Base-by-base conservation (phyloP, 2,329 filamentous ascomycete genomes). In the Thermomyces lanuginosus region DNA sequence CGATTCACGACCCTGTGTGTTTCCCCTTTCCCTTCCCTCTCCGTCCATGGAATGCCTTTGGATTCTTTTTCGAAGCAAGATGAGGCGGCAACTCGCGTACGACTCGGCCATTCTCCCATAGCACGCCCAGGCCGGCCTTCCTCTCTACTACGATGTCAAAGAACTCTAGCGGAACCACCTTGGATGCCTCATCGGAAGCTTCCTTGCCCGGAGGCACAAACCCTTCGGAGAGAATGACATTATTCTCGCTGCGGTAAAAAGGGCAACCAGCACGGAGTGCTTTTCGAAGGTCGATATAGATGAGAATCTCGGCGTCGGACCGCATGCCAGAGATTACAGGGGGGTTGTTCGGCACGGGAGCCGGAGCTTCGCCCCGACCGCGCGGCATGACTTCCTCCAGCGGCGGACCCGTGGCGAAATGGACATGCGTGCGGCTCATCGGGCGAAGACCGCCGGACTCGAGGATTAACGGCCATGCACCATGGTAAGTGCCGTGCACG, bases 401-500 rank as follows among this genome's bases (percentile, higher is more conserved):
- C 0, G 78, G 72, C 8, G 84, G 57, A 0, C 80, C 82, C 4
- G 72, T 70, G 2, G 80, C 79, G 47, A 89, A 92, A 55, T 98
- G 89, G 15, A 95, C 76, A 45, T 95, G 86, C 36, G 78, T 91
- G 28, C 89, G 58, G 0, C 61, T 63, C 89, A 95, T 95, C 32
- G 65, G 66, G 40, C 69, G 72, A 32, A 98, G 56, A 0, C 86
- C 84, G 4, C 84, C 84, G 0, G 67, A 63, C n/a, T 63, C 61
- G 7, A 83, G 51, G 34, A 98, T 95, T 7, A 62, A 44, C 1
- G 66, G 58, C 76, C 83, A 93, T 11, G 77, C 76, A 8, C 69
- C 67, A 41, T 84, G 80, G 46, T 83, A 92, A 0, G 86, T 93
- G 19, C 89, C 86, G 55, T 95, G 84, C 2, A 95, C 69, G 3